These are phyloP conservation scores for Furcasterigmium furcatum DNA, from an alignment of 2,329 filamentous ascomycete genomes.

Conservation along the genomic window DNA sequence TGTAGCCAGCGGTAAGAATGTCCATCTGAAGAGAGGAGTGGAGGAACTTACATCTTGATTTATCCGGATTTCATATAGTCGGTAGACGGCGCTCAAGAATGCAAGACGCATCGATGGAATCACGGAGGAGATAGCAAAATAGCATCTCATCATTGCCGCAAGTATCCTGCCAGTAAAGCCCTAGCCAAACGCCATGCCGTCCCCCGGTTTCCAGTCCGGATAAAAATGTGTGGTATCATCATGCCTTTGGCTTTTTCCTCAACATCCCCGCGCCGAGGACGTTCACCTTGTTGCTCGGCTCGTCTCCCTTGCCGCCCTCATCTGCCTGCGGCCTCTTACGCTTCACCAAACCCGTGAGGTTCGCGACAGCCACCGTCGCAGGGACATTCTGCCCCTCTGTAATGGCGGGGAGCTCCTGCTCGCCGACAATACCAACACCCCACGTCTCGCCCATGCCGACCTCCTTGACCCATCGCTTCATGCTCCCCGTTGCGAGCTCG, in stretches of 20 bases:
- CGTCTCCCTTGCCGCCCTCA: slow-evolving; percentile 4
- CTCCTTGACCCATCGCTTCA: slow-evolving; percentile 67
- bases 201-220: no score
- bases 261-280: slow-evolving; percentile 46
- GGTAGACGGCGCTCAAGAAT: no score
- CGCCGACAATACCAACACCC: slow-evolving; percentile 49
- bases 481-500: slow-evolving; percentile 61
- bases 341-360: slow-evolving; percentile 46
- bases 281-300: slow-evolving; percentile 30
- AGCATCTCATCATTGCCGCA: no score
- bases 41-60: no score
- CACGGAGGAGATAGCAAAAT: no score
- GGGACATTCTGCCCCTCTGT: slow-evolving; percentile 4
- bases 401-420: slow-evolving; percentile 19
- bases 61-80: no score
- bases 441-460: slow-evolving; percentile 52
- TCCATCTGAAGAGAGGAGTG: no score
- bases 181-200: no score
- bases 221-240: no score
- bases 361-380: slow-evolving; percentile 30
- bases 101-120: no score
- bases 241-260: slow-evolving; percentile 53
- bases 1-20: no score
- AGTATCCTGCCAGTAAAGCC: no score
- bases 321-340: slow-evolving; percentile 34